phyloP scores from a whole-genome alignment of 1,139 yeast genomes.

The Debaryomycetaceae sp. region DNA sequence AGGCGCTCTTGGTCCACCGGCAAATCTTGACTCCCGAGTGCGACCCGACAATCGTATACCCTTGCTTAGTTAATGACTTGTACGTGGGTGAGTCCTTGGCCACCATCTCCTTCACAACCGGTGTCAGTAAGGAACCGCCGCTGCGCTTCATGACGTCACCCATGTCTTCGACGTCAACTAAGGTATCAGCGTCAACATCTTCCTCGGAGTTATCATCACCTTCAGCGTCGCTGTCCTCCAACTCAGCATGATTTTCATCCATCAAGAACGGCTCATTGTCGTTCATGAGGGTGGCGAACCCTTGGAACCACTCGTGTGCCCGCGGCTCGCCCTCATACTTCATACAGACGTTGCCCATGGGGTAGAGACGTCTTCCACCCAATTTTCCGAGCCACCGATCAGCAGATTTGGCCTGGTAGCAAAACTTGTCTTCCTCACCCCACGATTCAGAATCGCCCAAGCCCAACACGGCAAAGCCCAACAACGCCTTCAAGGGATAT shows the following conservation, averaged over 20 bases:
- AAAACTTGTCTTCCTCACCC: slow-evolving; percentile 63
- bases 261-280: slow-evolving; percentile 65
- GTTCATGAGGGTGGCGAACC: slow-evolving; percentile 52
- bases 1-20: slow-evolving; percentile 93
- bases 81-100: slow-evolving; percentile 86
- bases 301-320: slow-evolving; percentile 63
- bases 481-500: slow-evolving; percentile 59
- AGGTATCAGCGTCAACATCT: slow-evolving; percentile 29
- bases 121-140: slow-evolving; percentile 15
- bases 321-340: slow-evolving; percentile 62
- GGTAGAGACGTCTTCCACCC: slow-evolving; percentile 82
- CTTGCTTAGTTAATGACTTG: slow-evolving; percentile 86
- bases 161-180: slow-evolving; percentile 85
- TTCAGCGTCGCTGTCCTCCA: slow-evolving; percentile 38
- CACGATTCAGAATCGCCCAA: slow-evolving; percentile 86
- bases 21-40: slow-evolving; percentile 95
- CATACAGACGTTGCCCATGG: slow-evolving; percentile 82
- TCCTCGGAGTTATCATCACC: slow-evolving; percentile 34
- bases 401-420: slow-evolving; percentile 77
- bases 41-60: slow-evolving; percentile 88
- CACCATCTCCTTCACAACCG: slow-evolving; percentile 75
- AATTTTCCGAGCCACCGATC: slow-evolving; percentile 76
- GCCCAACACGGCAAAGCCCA: slow-evolving; percentile 84
- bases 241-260: slow-evolving; percentile 29
- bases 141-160: slow-evolving; percentile 52